Base-by-base conservation (phyloP, 441 rosid species). In the Brassica balearica region DNA sequence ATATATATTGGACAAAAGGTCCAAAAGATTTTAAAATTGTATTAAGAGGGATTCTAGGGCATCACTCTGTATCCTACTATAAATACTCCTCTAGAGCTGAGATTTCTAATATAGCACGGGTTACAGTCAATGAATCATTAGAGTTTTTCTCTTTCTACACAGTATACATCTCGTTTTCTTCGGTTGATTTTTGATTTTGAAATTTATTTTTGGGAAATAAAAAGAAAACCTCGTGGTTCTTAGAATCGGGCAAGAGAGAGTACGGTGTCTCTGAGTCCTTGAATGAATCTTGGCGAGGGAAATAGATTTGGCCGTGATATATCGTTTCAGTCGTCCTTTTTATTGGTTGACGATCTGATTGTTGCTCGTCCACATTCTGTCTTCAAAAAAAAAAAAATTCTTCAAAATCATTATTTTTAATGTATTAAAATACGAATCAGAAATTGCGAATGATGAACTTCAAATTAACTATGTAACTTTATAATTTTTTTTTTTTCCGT, bases 291-390 rank as follows among this genome's bases (percentile, higher is more conserved):
- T 53, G 17, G 69, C 56, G 82, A 88, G 94, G 92, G 68, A 90
- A 7, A 88, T 25, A 34, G 41, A 84, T 77, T 17, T 38, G 90
- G 94, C 91, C 91, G 90, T 86, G 97, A 92, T 90, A 55, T 55
- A 75, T 80, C 97, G 93, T 92, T 92, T 92, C 97, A 83, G 88
- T 85, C 93, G 97, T 87, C 84, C 62, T 81, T 77, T 83, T 36
- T 36, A 75, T 82, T 29, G 74, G 75, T 91, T 86, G 89, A 79
- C 97, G 92, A 84, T 85, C 82, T 83, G 94, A 88, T 90, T 90
- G 94, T 90, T 91, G 87, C 94, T 88, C 83, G 89, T 88, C 92
- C 76, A 90, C 88, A 91, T 80, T 14, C 3, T 5, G 6, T 53
- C 22, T 53, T 53, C 2, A 6, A 1, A 46, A 46, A 48, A 48